Evolutionary conservation across 2,329 filamentous ascomycete genomes (phyloP), one percentile per base, ranked within the genome.

Genomic region (Penicillium oxalicum): DNA sequence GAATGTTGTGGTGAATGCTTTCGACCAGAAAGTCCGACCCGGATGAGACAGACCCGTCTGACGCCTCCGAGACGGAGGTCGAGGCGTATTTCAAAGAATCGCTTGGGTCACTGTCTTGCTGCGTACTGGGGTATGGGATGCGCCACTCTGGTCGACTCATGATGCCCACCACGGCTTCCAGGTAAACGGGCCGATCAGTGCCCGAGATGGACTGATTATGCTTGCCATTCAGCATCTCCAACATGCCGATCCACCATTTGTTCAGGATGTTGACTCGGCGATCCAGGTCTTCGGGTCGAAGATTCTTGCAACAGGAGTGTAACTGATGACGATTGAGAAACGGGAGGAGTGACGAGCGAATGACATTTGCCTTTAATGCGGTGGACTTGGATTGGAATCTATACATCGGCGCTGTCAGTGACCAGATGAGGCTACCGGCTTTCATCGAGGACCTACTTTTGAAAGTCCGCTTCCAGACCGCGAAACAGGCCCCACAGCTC

Each of bases 131-230:
- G 4, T 82, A 82, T 0, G 86, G 79, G 45, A 86, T 77, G 53
- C 88, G 82, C 91, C 91, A 96, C 70, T 96, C 91, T 0, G 86
- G 83, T 40, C 91, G 81, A 69, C 86, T 86, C 90, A 95, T 95
- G 63, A 96, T 82, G 45, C 86, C 81, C 42, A 85, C 83, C 24
- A 87, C 78, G 4, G 83, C 86, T 62, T 95, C 90, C 29, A 95
- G 77, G 38, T 95, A 81, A 2, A 83, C 79, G 0, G 89, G 88
- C 29, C 89, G 78, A 61, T 95, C 91, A n/a, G 88, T 84, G 9
- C 88, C 88, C 1, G 88, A 83, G 11, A 95, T 83, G 3, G 86
- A 84, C 60, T 89, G 86, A 48, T 84, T 84, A 63, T 84, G 81
- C 52, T 80, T 79, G 29, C 86, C 86, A 56, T 90, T 84, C 25